Base-by-base conservation (phyloP, 257 asterid species). In the Plantago elongata region DNA sequence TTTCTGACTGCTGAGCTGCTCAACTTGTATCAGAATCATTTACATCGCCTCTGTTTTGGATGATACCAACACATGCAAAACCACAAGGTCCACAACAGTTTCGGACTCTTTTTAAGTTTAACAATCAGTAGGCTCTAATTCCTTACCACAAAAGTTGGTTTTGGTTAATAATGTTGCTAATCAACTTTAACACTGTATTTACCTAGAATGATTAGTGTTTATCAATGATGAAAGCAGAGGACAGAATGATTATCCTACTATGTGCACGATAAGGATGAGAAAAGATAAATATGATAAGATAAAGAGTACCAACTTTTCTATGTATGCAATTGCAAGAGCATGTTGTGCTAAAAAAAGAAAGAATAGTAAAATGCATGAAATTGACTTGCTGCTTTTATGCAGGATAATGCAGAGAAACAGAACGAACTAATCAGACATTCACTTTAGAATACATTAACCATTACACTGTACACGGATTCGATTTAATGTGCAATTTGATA, bases 391-490 rank as follows among this genome's bases (percentile, higher is more conserved):
- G 27, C 27, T 22, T 22, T 22, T 2, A 22, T 22, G 27, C 27
- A 22, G 27, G 27, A 22, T 22, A 22, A 22, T 2, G 27, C 27
- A 22, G 8, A 34, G 40, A 34, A 34, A 34, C 40, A 34, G 40
- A 7, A 34, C 5, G 40, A 34, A 7, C 4, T 34, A 34, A 34
- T 34, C 3, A 52, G 13, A 61, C 64, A 18, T 27, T 54, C 10
- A 13, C 37, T 17, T 18, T 18, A 50, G 30, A 43, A 18, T 43
- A 18, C 27, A 59, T 38, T 29, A 55, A 51, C 45, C 69, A 68
- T 60, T 65, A 64, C 64, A 51, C 58, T 65, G 44, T 54, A 43
- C 38, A 56, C 18, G 49, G 68, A 63, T 61, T 29, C 22, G 46
- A 52, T 45, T 61, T 7, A 27, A 48, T 55, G 69, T 50, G 61